Evolutionary conservation across 352 stramenopile species (phyloP), one percentile per base, ranked within the genome.

Genomic region (Pythium myriotylum): DNA sequence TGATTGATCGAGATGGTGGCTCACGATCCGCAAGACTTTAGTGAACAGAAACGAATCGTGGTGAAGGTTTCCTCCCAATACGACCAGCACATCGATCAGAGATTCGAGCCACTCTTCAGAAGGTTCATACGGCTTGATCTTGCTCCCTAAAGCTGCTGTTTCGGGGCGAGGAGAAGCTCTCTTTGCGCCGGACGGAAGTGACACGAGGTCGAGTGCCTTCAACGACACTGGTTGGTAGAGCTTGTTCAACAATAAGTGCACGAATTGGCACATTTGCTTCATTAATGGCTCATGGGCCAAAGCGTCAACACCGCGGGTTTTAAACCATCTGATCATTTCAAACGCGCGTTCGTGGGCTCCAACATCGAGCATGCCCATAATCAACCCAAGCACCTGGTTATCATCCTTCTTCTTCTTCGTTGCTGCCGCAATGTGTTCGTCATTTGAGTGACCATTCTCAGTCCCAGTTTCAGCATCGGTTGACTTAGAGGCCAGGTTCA

Each of bases 311-410:
- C 81, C 80, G 45, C 74, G 70, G 14, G 72, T 62, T 39, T 84
- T 77, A 58, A 95, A 95, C 84, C 81, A 92, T 49, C 73, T 62
- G 49, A 93, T 92, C 75, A 93, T 87, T 24, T 89, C 76, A 45
- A 95, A 93, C 12, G 84, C 86, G 12, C 66, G 77, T 24, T 83
- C 64, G 23, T 74, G 62, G 3, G 81, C 72, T 8, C 81, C 84
- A 46, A 95, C 89, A 63, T 92, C 86, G 7, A 95, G 69, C 54
- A 95, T 71, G 0, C 86, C 84, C 57, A 89, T 75, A 61, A 95
- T 85, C n/a, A 95, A 45, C 2, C 86, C 86, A 29, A 92, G 90
- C 24, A 95, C 76, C 40, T 95, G 86, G 56, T 93, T 93, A 52
- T 79, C 59, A 50, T 87, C 69, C 6, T 80, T 68, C 23, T 73